These are phyloP conservation scores for Spergularia marina DNA, from an alignment of 148 eudicot species.

Conservation along the genomic window DNA sequence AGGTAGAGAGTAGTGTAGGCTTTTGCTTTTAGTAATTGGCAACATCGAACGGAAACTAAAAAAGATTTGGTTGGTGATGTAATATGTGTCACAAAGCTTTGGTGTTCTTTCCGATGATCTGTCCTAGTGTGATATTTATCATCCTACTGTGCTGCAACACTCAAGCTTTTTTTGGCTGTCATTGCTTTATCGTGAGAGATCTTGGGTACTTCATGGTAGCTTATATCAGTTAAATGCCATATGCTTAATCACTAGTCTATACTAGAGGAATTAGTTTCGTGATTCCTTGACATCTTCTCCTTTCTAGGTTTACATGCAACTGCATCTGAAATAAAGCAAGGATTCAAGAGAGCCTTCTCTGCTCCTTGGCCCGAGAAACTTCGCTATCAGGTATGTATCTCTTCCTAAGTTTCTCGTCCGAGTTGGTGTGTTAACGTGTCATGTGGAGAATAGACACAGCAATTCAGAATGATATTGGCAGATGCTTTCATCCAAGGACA, in stretches of 20 bases:
- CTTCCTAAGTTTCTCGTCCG: constrained; percentile 1
- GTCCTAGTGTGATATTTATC: no score
- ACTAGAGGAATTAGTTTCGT: not conserved
- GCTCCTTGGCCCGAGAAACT: constrained; percentile 93
- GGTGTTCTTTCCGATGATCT: no score
- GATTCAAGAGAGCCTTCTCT: constrained; percentile 94
- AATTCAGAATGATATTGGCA: not conserved
- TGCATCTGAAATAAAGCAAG: constrained; percentile 85
- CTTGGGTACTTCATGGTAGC: not conserved
- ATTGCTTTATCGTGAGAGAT: not conserved
- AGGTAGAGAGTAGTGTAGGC: no score
- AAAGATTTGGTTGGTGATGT: no score
- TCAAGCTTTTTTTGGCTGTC: not conserved
- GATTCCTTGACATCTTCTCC: not conserved
- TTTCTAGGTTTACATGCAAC: constrained; percentile 53
- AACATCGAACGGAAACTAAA: no score
- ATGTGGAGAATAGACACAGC: not conserved
- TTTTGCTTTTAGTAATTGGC: no score
- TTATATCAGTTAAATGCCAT: not conserved
- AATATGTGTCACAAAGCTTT: no score
- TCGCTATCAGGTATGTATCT: constrained; percentile 71
- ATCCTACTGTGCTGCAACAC: no score
- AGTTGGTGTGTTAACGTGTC: not conserved
- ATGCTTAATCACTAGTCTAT: not conserved
- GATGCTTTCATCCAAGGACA: not conserved